Evolutionary conservation across 2,329 filamentous ascomycete genomes (phyloP), one percentile per base, ranked within the genome.

Genomic region (Colletotrichum liaoningense): DNA sequence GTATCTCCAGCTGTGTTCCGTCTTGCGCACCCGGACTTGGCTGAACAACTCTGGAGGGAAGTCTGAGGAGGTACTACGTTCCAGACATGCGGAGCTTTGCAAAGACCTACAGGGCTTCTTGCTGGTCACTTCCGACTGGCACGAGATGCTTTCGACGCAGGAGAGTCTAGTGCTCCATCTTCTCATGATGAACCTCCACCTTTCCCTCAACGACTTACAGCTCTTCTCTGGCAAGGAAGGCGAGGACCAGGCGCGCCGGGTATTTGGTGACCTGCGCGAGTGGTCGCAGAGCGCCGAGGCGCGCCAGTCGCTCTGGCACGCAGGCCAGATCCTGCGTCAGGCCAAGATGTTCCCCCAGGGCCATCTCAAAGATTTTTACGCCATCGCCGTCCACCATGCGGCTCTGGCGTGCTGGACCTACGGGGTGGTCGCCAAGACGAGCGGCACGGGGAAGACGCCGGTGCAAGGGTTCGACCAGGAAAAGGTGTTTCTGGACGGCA

Each of bases 331-430:
- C 1, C 79, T 94, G 5, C 87, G 90, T 8, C 87, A 89, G 54
- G 92, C 91, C 2, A 88, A 87, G 77, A 73, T 82, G 60, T 88
- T 92, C 60, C 86, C 89, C 0, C 79, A 83, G 1, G 85, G 87
- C 0, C 84, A 88, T 12, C 80, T 94, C 4, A 88, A 90, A 56
- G 90, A 92, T 74, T 94, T 94, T 79, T 89, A 90, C 74, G 91
- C 92, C 0, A 89, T 94, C 7, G 90, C 89, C 0, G 87, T 94
- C 0, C 93, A 94, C 78, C 92, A 94, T 78, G 92, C 91, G 4
- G 87, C 88, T 14, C 83, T 95, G 5, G 89, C 90, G 0, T 83
- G 94, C 54, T 95, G 93, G 93, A 88, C 89, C 0, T 93, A 92
- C 76, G 91, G 92, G 0, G 88, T 94, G 0, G 85, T 92, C 6